Evolutionary conservation across 2,329 filamentous ascomycete species (phyloP).

Genomic region (Xylariales sp.): DNA sequence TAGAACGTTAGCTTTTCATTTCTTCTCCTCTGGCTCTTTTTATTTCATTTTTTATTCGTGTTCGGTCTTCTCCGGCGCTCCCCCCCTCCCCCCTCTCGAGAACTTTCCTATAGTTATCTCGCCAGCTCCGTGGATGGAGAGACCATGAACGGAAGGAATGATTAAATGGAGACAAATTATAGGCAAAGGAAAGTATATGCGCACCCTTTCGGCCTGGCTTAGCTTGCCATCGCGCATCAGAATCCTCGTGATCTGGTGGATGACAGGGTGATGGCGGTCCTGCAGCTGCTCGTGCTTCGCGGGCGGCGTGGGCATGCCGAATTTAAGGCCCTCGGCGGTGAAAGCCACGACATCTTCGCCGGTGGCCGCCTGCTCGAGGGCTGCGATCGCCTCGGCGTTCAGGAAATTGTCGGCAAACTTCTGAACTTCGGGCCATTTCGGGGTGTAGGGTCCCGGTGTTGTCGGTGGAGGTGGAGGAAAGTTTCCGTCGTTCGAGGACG

Average conservation of each 20-base stretch:
- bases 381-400: slow-evolving; percentile 45
- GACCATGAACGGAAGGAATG: neutral
- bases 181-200: slow-evolving; percentile 29
- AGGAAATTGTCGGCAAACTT: slow-evolving; percentile 48
- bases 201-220: slow-evolving; percentile 85
- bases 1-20: slow-evolving; percentile 13
- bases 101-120: neutral
- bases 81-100: no score
- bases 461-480: neutral
- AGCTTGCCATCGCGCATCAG: slow-evolving; percentile 94
- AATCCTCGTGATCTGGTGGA: slow-evolving; percentile 88
- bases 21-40: neutral
- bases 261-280: slow-evolving; percentile 84
- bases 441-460: slow-evolving; percentile 28
- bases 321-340: slow-evolving; percentile 75
- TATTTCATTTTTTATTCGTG: neutral
- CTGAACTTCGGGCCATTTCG: slow-evolving; percentile 33
- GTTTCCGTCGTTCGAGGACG: slow-evolving; percentile 28
- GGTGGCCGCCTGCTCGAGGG: slow-evolving; percentile 47
- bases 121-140: neutral
- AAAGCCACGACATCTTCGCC: slow-evolving; percentile 45
- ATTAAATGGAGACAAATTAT: neutral
- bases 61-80: neutral
- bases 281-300: slow-evolving; percentile 69
- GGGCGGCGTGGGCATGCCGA: slow-evolving; percentile 75